phyloP scores from a whole-genome alignment of 495 filamentous ascomycete genomes.

The Daldinia bambusicola region DNA sequence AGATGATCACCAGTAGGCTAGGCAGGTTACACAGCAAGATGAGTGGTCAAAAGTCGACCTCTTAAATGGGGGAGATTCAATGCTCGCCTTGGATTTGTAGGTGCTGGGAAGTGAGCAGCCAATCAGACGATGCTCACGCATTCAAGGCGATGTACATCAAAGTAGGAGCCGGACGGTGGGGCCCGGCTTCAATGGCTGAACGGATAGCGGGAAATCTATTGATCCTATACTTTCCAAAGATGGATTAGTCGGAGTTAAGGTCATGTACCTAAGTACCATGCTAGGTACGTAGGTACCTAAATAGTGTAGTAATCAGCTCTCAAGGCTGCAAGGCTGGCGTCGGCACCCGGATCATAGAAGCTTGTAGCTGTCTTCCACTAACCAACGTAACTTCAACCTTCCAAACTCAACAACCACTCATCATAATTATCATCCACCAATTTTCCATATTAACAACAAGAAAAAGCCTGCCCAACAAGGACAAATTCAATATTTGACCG shows the following conservation, averaged over 20 bases:
- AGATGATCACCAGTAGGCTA: slow-evolving; percentile 40
- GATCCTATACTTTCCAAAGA: slow-evolving; percentile 38
- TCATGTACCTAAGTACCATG: too few species aligned
- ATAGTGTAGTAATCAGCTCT: slow-evolving; percentile 3
- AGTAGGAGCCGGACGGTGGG: slow-evolving; percentile 17
- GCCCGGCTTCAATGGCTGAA: not conserved
- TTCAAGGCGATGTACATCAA: slow-evolving; percentile 7
- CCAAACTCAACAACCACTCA: slow-evolving; percentile 1
- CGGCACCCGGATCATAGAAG: slow-evolving; percentile 25
- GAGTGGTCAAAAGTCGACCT: slow-evolving; percentile 23
- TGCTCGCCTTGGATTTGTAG: slow-evolving; percentile 36
- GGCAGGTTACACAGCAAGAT: slow-evolving; percentile 25
- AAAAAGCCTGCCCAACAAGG: not conserved
- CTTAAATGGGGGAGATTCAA: slow-evolving; percentile 17
- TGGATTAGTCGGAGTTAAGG: slow-evolving; percentile 9
- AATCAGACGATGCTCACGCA: slow-evolving; percentile 22
- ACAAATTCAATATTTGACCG: not conserved
- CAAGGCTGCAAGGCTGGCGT: slow-evolving; percentile 53
- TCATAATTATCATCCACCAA: slow-evolving; percentile 11
- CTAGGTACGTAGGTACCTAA: too few species aligned
- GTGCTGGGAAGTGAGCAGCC: slow-evolving; percentile 26
- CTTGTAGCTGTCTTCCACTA: slow-evolving; percentile 10
- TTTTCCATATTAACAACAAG: not conserved
- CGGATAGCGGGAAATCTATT: slow-evolving; percentile 31
- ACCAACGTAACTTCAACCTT: slow-evolving; percentile 21